phyloP scores from a whole-genome alignment of 2,329 filamentous ascomycete genomes.

The Xylaria multiplex region DNA sequence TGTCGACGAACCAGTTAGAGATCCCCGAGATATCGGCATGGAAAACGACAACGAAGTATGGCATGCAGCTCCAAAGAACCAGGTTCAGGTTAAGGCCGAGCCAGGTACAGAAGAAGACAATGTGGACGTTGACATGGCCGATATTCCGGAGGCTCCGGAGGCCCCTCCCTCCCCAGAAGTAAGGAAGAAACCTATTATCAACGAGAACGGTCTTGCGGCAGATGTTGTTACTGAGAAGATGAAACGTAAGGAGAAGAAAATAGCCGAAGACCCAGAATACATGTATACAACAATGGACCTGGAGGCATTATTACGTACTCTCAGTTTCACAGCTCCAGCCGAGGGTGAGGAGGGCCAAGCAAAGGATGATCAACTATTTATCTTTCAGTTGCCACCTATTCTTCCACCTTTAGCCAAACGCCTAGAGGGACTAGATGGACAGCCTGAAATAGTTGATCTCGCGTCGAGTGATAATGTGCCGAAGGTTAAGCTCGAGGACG shows the following conservation, averaged over 20 bases:
- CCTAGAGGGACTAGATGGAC: conserved; percentile 38
- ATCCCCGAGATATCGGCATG: conserved; percentile 43
- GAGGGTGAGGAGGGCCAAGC: conserved; percentile 40
- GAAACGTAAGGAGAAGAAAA: conserved; percentile 47
- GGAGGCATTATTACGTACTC: conserved; percentile 48
- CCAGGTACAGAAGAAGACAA: conserved; percentile 53
- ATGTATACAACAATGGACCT: conserved; percentile 43
- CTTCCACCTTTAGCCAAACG: conserved; percentile 63
- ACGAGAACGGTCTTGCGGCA: conserved; percentile 33
- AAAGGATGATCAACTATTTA: conserved; percentile 66
- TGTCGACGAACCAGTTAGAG: conserved; percentile 52
- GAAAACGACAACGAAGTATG: conserved; percentile 55
- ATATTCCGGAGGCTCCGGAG: conserved; percentile 53
- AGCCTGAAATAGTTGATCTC: conserved; percentile 43
- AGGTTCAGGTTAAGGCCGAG: conserved; percentile 57
- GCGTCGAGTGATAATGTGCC: conserved; percentile 25
- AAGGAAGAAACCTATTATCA: conserved; percentile 46
- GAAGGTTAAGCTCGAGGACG: conserved; percentile 47
- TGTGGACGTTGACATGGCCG: conserved; percentile 54
- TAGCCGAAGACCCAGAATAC: conserved; percentile 47
- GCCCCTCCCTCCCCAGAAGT: conserved; percentile 48
- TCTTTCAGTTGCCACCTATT: conserved; percentile 73
- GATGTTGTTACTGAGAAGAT: conserved; percentile 44
- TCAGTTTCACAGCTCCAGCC: conserved; percentile 46
- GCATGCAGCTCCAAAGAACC: conserved; percentile 52